phyloP scores from a whole-genome alignment of 495 filamentous ascomycete genomes.

The Penicillium cinerascens region DNA sequence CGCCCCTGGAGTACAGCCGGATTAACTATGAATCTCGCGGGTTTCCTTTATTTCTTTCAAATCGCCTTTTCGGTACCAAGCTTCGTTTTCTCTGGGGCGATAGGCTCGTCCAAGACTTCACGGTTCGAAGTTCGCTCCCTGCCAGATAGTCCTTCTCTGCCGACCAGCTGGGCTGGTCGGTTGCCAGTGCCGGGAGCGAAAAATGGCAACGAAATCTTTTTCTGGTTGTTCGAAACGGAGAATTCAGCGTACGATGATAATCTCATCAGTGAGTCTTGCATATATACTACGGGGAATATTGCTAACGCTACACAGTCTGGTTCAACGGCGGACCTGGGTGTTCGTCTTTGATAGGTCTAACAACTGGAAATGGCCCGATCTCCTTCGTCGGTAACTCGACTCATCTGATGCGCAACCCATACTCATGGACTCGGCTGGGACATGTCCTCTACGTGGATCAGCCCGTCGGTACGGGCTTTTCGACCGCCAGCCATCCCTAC shows the following conservation, averaged over 20 bases:
- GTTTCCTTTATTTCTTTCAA: constrained; percentile 20
- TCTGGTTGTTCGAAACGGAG: constrained; percentile 41
- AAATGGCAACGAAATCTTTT: constrained; percentile 37
- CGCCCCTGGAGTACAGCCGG: not conserved
- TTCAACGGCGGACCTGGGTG: constrained; percentile 69
- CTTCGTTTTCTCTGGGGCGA: constrained; percentile 1
- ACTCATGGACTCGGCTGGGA: constrained; percentile 40
- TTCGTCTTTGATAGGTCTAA: constrained; percentile 62
- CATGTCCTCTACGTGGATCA: constrained; percentile 45
- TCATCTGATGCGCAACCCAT: constrained; percentile 23
- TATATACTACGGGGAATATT: not conserved
- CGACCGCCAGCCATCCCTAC: constrained; percentile 30
- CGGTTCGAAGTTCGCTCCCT: constrained; percentile 29
- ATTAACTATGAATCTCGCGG: constrained; percentile 19
- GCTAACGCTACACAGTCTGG: constrained; percentile 45
- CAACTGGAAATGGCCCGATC: constrained; percentile 29
- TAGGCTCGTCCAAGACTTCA: constrained; percentile 10
- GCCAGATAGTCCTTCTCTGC: constrained; percentile 27
- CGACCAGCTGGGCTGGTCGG: constrained; percentile 42
- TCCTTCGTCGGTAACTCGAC: constrained; percentile 29
- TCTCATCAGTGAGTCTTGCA: constrained; percentile 31
- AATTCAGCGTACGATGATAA: constrained; percentile 29
- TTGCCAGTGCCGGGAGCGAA: constrained; percentile 30
- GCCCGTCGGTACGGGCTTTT: constrained; percentile 39
- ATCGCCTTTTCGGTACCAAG: constrained; percentile 14